Conservation (phyloP, 2,329 filamentous ascomycete genomes). For the Trichoderma asperellum region DNA sequence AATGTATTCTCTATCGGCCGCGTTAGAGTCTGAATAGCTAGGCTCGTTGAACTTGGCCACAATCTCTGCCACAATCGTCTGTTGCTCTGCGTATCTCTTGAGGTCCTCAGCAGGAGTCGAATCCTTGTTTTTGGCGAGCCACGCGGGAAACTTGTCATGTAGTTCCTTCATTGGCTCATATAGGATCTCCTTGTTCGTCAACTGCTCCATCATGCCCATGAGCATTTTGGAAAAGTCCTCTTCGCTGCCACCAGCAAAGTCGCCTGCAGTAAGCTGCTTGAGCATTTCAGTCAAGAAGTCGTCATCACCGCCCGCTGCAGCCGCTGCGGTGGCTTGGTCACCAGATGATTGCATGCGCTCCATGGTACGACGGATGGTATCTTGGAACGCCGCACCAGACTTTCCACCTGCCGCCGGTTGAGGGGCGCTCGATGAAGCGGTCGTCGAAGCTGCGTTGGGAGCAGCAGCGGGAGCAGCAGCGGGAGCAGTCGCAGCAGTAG, state of each 20-base stretch:
- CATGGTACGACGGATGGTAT: constrained; percentile 92
- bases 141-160: constrained; percentile 86
- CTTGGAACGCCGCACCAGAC: constrained; percentile 69
- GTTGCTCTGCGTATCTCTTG: constrained; percentile 80
- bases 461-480: constrained; percentile 20
- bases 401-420: constrained; percentile 36
- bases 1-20: constrained; percentile 84
- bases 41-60: constrained; percentile 84
- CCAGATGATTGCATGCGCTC: constrained; percentile 92
- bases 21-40: constrained; percentile 80
- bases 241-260: constrained; percentile 64
- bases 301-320: constrained; percentile 67
- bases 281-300: constrained; percentile 92
- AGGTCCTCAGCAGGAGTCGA: constrained; percentile 72
- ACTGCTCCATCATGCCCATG: constrained; percentile 97
- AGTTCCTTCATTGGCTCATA: constrained; percentile 99
- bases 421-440: constrained; percentile 33
- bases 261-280: constrained; percentile 73
- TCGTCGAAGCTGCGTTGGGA: constrained; percentile 33
- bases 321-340: constrained; percentile 79
- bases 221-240: constrained; percentile 95
- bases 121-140: constrained; percentile 78
- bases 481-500: background rate
- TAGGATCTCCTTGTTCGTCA: constrained; percentile 96
- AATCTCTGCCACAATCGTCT: constrained; percentile 79